Evolutionary conservation across 2,329 filamentous ascomycete genomes (phyloP).

Genomic region (Verticillium klebahnii): DNA sequence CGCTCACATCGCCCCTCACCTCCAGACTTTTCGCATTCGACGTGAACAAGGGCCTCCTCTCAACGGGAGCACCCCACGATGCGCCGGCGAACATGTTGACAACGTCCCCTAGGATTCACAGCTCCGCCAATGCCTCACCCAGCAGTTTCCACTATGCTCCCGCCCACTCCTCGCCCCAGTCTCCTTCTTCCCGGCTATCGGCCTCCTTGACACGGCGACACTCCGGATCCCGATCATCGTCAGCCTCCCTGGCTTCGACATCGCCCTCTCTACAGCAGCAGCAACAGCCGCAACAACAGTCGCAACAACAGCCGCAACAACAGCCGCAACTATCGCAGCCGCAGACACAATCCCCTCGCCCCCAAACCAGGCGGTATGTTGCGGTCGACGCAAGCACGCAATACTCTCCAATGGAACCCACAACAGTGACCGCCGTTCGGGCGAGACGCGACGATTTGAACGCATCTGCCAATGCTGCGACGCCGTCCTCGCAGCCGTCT

Average conservation of each 20-base stretch:
- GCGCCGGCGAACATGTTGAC: slow-evolving; percentile 54
- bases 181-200: slow-evolving; percentile 34
- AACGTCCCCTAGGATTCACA: slow-evolving; percentile 48
- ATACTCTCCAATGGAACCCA: slow-evolving; percentile 43
- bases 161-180: slow-evolving; percentile 35
- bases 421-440: slow-evolving; percentile 14
- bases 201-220: slow-evolving; percentile 35
- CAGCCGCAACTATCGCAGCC: slow-evolving; percentile 3
- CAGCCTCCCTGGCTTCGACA: slow-evolving; percentile 19
- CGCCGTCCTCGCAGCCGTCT: slow-evolving; percentile 5
- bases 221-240: slow-evolving; percentile 28
- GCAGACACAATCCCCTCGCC: slow-evolving; percentile 8
- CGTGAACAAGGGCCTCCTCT: background rate
- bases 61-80: slow-evolving; percentile 26
- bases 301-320: slow-evolving; percentile 14
- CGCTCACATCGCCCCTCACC: background rate
- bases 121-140: slow-evolving; percentile 49
- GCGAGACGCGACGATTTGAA: slow-evolving; percentile 19
- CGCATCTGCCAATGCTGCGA: background rate
- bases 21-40: background rate
- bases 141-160: slow-evolving; percentile 44
- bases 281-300: slow-evolving; percentile 16
- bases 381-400: slow-evolving; percentile 43
- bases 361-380: slow-evolving; percentile 35
- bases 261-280: slow-evolving; percentile 19